Conservation (phyloP, 208 protist genomes). For the Crithidia bombi region DNA sequence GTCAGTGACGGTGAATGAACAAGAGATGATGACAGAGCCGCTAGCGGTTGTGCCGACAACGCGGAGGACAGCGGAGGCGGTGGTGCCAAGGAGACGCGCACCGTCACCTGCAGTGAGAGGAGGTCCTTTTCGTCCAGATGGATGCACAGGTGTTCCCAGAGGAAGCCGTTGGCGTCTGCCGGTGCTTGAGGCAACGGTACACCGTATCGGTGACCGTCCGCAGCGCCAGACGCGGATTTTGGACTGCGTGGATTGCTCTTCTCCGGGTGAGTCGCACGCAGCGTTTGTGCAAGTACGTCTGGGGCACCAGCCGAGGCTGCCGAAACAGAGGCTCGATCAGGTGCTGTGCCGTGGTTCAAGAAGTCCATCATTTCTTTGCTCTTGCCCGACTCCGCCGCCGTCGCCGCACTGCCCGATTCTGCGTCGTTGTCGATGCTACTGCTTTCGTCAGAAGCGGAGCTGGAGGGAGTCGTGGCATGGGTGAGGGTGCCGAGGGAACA, state of each 20-base stretch:
- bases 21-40: background rate
- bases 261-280: background rate
- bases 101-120: background rate
- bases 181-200: background rate
- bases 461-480: background rate
- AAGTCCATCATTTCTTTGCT: background rate
- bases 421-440: background rate
- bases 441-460: background rate
- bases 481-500: background rate
- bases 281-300: background rate
- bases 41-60: background rate
- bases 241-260: background rate
- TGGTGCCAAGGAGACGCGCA: background rate
- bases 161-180: background rate
- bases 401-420: background rate
- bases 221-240: background rate
- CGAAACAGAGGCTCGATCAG: background rate
- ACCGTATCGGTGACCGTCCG: background rate
- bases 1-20: background rate
- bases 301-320: background rate
- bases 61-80: background rate
- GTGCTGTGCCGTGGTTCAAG: background rate
- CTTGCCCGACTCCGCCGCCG: background rate
- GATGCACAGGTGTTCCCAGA: conserved; percentile 7
- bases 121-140: background rate